These are phyloP conservation scores for Viola pubescens DNA, from an alignment of 441 rosid species.

Conservation along the genomic window DNA sequence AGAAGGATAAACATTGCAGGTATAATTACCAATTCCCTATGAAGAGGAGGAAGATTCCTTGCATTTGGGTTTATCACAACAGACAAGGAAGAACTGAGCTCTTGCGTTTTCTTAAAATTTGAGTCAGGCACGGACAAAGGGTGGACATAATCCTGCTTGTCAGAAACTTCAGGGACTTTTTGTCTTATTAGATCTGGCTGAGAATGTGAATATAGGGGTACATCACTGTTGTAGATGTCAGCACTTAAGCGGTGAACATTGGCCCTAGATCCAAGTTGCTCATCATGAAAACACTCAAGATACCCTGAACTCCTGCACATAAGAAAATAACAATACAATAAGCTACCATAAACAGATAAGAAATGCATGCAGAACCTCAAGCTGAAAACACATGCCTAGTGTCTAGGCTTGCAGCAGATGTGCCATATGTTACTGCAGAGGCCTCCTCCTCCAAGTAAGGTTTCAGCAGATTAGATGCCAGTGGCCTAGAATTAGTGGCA, in stretches of 20 bases:
- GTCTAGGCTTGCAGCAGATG: conserved; percentile 18
- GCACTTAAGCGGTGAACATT: conserved; percentile 19
- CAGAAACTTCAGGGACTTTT: conserved; percentile 20
- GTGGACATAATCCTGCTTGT: conserved; percentile 15
- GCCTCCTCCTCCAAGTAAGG: conserved; percentile 19
- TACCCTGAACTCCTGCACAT: conserved; percentile 26
- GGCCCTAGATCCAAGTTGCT: conserved; percentile 18
- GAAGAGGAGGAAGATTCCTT: conserved; percentile 23
- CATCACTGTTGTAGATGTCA: conserved; percentile 16
- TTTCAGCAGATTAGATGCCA: conserved; percentile 16
- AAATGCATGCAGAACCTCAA: conserved; percentile 2
- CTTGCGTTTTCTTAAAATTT: conserved; percentile 18
- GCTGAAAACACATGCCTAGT: conserved; percentile 24
- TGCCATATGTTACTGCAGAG: conserved; percentile 16
- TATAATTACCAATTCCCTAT: conserved; percentile 29
- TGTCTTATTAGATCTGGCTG: conserved; percentile 17
- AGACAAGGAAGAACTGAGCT: conserved; percentile 16
- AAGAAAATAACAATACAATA: conserved; percentile 12
- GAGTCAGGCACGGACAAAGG: conserved; percentile 21
- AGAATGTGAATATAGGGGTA: conserved; percentile 15
- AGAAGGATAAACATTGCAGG: not conserved
- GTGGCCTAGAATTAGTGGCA: conserved; percentile 13
- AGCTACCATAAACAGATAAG: conserved; percentile 7
- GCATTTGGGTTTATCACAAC: conserved; percentile 16
- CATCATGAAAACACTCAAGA: conserved; percentile 9